Evolutionary conservation across 2,329 filamentous ascomycete species (phyloP), one percentile per base, ranked within the genome.

Genomic region (Diaporthe citri): DNA sequence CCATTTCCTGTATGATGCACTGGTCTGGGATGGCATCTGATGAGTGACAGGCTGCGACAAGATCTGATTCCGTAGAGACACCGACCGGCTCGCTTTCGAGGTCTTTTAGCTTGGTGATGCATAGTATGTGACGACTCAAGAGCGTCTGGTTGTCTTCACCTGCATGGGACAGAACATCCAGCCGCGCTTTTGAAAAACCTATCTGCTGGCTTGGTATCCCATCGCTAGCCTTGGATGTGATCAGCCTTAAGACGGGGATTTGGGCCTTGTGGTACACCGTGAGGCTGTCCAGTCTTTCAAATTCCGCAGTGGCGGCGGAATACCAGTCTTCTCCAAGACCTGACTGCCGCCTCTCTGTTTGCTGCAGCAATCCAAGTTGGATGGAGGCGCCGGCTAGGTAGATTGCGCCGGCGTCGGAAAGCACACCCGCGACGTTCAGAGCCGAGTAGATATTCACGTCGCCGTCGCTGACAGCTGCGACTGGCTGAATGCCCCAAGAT

Each of bases 381-480:
- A 46, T 22, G 6, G 17, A 39, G 1, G 85, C 82, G 41, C 93
- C 93, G 25, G 95, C 92, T 1, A 95, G 86, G 78, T 91, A 92
- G 72, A 96, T 89, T 80, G 93, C 90, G 80, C 95, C 93, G 78
- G 89, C 90, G 34, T 90, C 91, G 17, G 92, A 93, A 28, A 95
- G 85, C n/a, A 95, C 92, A 60, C 92, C 93, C 67, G 93, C 92
- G 46, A 91, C 87, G 79, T 93, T 88, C 8, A 95, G 88, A 69
- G 92, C 92, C 46, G 92, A 91, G 77, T 93, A 93, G 80, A 93
- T 91, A 56, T 92, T 92, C 36, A 94, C 83, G 76, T 90, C 59
- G 5, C 25, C 93, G 80, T 89, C 88, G 7, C 88, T 88, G 20
- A 90, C 80, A 2, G 89, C 87, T 2, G 56, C 60, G 10, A 36